These are phyloP conservation scores for Neofusicoccum sp. DNA, from an alignment of 2,329 filamentous ascomycete species.

Conservation along the genomic window DNA sequence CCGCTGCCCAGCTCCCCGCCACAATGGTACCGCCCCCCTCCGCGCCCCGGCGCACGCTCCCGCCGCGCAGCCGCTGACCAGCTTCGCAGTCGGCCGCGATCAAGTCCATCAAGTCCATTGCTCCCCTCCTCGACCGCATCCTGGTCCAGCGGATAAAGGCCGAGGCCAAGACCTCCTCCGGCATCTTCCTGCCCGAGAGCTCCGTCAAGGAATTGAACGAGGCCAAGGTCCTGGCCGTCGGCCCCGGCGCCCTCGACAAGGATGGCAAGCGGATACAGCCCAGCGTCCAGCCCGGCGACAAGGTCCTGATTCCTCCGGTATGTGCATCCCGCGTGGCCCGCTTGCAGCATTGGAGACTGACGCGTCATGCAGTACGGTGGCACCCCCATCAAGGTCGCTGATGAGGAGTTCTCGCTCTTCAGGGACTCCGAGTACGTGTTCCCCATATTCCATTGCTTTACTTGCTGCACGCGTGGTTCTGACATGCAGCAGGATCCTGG, in stretches of 20 bases:
- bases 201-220: conserved; percentile 98
- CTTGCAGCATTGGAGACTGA: not conserved
- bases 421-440: conserved; percentile 91
- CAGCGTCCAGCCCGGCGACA: conserved; percentile 82
- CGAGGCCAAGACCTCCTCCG: conserved; percentile 92
- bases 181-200: conserved; percentile 97
- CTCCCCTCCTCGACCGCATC: conserved; percentile 95
- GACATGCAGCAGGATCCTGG: conserved; percentile 72
- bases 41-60: not conserved
- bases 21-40: conserved; percentile 22
- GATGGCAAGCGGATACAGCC: conserved; percentile 86
- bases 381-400: conserved; percentile 93
- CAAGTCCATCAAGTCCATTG: conserved; percentile 93
- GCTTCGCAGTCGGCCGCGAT: conserved; percentile 58
- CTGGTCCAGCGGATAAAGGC: conserved; percentile 98
- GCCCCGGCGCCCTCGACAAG: conserved; percentile 83
- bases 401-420: conserved; percentile 96
- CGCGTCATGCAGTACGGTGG: conserved; percentile 72
- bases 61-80: not conserved
- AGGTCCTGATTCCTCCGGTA: conserved; percentile 94
- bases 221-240: conserved; percentile 93
- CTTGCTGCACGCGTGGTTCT: conserved; percentile 6
- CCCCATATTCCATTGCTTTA: not conserved
- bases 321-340: conserved; percentile 33
- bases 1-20: not conserved